phyloP scores from a whole-genome alignment of 768 basidiomycete genomes.

The Gyrodon lividus region DNA sequence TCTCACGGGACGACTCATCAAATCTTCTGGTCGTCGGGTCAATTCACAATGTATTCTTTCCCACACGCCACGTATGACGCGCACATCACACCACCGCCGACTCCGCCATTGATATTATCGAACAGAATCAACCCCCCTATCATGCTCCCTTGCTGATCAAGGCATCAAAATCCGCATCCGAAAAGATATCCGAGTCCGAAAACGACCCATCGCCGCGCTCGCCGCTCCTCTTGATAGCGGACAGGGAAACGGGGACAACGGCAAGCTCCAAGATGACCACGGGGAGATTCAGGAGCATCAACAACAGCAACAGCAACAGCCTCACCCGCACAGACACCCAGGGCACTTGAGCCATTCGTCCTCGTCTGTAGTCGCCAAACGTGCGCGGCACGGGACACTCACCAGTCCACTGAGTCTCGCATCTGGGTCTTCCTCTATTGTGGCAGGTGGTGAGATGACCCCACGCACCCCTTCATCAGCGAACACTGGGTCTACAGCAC shows the following conservation, averaged over 20 bases:
- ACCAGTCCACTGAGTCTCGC: slow-evolving; percentile 18
- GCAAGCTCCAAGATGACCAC: slow-evolving; percentile 29
- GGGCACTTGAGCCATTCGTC: not conserved
- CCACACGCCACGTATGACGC: slow-evolving; percentile 1
- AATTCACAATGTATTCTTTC: slow-evolving; percentile 1
- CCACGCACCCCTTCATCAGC: slow-evolving; percentile 18
- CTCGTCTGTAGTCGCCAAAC: slow-evolving; percentile 15
- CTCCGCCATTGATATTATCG: not conserved
- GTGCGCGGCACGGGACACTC: slow-evolving; percentile 31
- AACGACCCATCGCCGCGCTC: slow-evolving; percentile 51
- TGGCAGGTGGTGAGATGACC: slow-evolving; percentile 17
- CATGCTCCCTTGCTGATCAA: slow-evolving; percentile 90
- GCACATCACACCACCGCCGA: not conserved
- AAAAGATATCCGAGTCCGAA: slow-evolving; percentile 85
- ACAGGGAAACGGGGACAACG: slow-evolving; percentile 9
- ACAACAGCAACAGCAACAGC: slow-evolving; percentile 8
- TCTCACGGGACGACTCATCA: slow-evolving; percentile 2
- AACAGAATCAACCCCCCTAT: slow-evolving; percentile 83
- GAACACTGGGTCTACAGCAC: slow-evolving; percentile 19
- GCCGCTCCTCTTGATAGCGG: slow-evolving; percentile 18
- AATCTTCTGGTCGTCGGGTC: not conserved
- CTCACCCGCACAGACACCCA: slow-evolving; percentile 14
- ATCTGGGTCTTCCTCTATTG: slow-evolving; percentile 17
- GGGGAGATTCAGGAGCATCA: slow-evolving; percentile 20
- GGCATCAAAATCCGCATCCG: slow-evolving; percentile 94